These are phyloP conservation scores for Bruguiera hainesii DNA, from an alignment of 441 rosid species.

Conservation along the genomic window DNA sequence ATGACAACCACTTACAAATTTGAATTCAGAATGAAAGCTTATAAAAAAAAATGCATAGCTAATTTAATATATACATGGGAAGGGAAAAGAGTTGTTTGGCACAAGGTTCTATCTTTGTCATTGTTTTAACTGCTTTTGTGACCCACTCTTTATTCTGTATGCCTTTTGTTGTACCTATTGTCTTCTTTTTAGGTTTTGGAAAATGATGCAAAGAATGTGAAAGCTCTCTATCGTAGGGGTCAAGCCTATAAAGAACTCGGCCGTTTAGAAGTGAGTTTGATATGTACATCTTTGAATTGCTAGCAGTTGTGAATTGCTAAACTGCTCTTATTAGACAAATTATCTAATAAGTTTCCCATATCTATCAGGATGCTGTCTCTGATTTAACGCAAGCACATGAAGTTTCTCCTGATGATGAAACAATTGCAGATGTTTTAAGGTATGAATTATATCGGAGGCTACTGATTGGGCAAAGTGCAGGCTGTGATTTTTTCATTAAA, in stretches of 20 bases:
- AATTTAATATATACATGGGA: not conserved
- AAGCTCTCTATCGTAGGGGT: constrained; percentile 95
- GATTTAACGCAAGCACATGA: constrained; percentile 79
- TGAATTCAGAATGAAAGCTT: too few species aligned
- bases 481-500: too few species aligned
- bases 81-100: not conserved
- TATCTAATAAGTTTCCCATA: constrained; percentile 14
- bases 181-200: constrained; percentile 58
- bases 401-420: constrained; percentile 83
- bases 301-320: constrained; percentile 3
- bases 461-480: too few species aligned
- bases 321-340: not conserved
- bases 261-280: constrained; percentile 62
- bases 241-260: constrained; percentile 85
- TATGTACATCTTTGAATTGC: constrained; percentile 2
- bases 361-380: constrained; percentile 70
- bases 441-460: constrained; percentile 19
- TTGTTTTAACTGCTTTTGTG: not conserved
- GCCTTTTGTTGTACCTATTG: not conserved
- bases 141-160: not conserved
- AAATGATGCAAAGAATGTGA: constrained; percentile 71
- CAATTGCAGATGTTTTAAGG: constrained; percentile 76
- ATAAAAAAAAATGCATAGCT: too few species aligned
- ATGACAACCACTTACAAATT: constrained; percentile 13
- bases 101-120: not conserved